Evolutionary conservation across 805 yeast genomes (phyloP), one percentile per base, ranked within the genome.

Genomic region (Yueomyces sinensis): DNA sequence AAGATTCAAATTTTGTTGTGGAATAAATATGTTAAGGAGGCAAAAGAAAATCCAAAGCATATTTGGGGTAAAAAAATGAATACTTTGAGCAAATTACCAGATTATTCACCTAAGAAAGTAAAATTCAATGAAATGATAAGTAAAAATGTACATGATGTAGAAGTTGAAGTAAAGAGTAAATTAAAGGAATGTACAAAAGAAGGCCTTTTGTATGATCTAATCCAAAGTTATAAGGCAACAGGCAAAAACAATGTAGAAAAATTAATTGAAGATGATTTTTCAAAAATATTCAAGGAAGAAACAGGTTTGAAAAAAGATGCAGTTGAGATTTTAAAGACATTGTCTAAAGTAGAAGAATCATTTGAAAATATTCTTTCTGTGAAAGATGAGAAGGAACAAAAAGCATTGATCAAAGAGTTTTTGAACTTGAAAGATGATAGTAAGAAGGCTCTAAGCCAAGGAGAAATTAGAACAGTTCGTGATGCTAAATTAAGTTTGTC

Each of bases 1-100:
- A 73, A 72, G 48, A 63, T 63, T 17, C 95, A 86, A 56, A 73
- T 82, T 32, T 61, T 67, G 19, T 68, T 70, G 41, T 89, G 87
- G 91, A 84, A 84, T 59, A 62, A 67, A 40, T 80, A 72, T 56
- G 78, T 87, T 5, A 65, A 66, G 17, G 56, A 63, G 25, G 86
- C 72, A 52, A 53, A 55, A 49, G 47, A 58, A 46, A 41, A 72
- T 60, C 74, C 71, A 56, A 40, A 45, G 29, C 37, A 41, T 17
- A 44, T 40, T 3, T 54, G 59, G 58, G 39, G 45, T 9, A 38
- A 41, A 14, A 54, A 44, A 35, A 34, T 53, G 29, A 44, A 44
- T 3, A 46, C 44, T 32, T 44, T 34, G 18, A 41, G 44, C 23
- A 37, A 34, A 9, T 33, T 51, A 47, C 42, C 47, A 7, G 49